These are phyloP conservation scores for Globisporangium nodosum DNA, from an alignment of 352 stramenopile species.

Conservation along the genomic window DNA sequence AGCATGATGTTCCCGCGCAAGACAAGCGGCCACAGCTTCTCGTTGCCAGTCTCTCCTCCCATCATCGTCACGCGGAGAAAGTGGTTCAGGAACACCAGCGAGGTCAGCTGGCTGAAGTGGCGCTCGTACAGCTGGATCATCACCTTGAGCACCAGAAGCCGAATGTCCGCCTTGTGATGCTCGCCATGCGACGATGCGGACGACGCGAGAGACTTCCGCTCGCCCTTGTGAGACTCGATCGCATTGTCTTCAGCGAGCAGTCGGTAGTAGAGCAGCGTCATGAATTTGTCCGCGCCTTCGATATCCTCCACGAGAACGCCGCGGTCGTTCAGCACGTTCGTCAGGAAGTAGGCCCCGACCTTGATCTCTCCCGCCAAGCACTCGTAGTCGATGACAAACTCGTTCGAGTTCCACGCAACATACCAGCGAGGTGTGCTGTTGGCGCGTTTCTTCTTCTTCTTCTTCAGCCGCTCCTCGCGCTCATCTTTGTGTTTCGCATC, in stretches of 20 bases:
- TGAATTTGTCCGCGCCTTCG: slow-evolving; percentile 69
- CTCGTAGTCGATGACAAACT: slow-evolving; percentile 77
- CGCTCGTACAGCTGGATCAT: slow-evolving; percentile 87
- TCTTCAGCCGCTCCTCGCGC: slow-evolving; percentile 24
- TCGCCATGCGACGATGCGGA: slow-evolving; percentile 25
- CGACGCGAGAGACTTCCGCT: slow-evolving; percentile 15
- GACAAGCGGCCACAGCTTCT: slow-evolving; percentile 54
- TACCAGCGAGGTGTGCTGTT: slow-evolving; percentile 79
- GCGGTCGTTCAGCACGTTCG: slow-evolving; percentile 75
- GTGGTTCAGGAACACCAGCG: slow-evolving; percentile 80
- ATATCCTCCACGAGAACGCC: slow-evolving; percentile 78
- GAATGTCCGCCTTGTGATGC: slow-evolving; percentile 53
- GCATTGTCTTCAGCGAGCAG: slow-evolving; percentile 64
- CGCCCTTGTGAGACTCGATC: slow-evolving; percentile 2
- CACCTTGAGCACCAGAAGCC: slow-evolving; percentile 76
- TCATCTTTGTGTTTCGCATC: slow-evolving; percentile 29
- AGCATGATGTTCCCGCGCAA: slow-evolving; percentile 81
- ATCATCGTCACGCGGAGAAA: slow-evolving; percentile 81
- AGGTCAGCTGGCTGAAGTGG: slow-evolving; percentile 68
- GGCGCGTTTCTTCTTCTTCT: slow-evolving; percentile 65
- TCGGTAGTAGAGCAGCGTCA: slow-evolving; percentile 85
- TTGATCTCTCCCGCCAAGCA: slow-evolving; percentile 71
- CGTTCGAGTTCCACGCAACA: slow-evolving; percentile 83
- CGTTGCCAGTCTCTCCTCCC: slow-evolving; percentile 30
- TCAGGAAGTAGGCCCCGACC: slow-evolving; percentile 80